phyloP scores from a whole-genome alignment of 805 yeast species.

The Maudiozyma bulderi region DNA sequence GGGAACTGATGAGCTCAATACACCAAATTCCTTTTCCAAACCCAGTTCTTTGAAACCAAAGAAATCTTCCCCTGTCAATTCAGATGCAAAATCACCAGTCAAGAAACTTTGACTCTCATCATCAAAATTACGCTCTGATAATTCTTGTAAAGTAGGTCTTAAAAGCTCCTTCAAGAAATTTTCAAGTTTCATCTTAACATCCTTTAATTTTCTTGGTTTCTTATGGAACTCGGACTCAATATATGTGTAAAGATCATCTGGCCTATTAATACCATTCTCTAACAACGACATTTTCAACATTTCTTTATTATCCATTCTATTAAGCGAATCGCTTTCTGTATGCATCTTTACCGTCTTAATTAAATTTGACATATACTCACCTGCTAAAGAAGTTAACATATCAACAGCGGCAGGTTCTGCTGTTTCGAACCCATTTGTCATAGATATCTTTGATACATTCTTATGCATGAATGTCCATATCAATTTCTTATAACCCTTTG shows the following conservation, averaged over 20 bases:
- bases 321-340: conserved; percentile 46
- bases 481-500: conserved; percentile 42
- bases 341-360: conserved; percentile 63
- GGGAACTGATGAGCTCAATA: conserved; percentile 79
- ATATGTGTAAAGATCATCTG: conserved; percentile 65
- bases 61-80: conserved; percentile 86
- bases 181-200: conserved; percentile 57
- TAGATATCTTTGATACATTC: conserved; percentile 65
- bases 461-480: conserved; percentile 59
- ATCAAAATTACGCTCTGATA: conserved; percentile 66
- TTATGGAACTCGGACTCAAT: conserved; percentile 62
- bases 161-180: conserved; percentile 67
- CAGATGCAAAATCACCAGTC: conserved; percentile 90
- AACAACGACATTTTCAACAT: conserved; percentile 55
- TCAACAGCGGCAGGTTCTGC: conserved; percentile 71
- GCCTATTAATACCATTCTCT: conserved; percentile 81
- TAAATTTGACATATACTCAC: conserved; percentile 64
- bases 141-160: conserved; percentile 66
- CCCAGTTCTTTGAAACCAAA: conserved; percentile 95
- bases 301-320: conserved; percentile 26
- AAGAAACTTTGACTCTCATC: conserved; percentile 92
- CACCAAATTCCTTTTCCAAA: conserved; percentile 80
- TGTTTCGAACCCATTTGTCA: conserved; percentile 88
- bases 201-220: conserved; percentile 60
- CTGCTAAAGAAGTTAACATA: conserved; percentile 74